These are phyloP conservation scores for Pythium scleroteichum DNA, from an alignment of 352 stramenopile genomes.

Conservation along the genomic window DNA sequence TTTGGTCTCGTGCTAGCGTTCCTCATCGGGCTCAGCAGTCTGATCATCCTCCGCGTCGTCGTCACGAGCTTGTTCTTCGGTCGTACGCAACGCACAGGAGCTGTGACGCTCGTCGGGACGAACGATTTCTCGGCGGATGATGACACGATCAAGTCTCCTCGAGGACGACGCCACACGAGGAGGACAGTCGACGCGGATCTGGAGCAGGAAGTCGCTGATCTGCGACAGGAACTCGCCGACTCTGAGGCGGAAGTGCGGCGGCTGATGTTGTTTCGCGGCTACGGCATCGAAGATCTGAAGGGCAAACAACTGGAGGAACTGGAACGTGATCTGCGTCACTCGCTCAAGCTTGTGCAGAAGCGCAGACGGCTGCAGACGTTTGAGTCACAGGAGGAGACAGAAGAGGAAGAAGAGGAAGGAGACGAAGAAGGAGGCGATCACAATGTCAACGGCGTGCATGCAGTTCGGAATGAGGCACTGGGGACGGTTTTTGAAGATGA, in stretches of 20 bases:
- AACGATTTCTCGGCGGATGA: neutral
- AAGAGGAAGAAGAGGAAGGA: constrained; percentile 24
- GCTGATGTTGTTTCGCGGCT: constrained; percentile 76
- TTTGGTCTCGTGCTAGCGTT: constrained; percentile 45
- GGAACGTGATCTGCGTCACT: constrained; percentile 54
- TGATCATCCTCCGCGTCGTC: constrained; percentile 42
- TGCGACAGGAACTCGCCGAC: constrained; percentile 76
- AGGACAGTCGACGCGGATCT: constrained; percentile 22
- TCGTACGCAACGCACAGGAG: neutral
- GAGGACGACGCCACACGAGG: constrained; percentile 8
- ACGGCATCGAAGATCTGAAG: constrained; percentile 61
- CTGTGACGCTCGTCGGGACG: neutral
- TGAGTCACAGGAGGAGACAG: constrained; percentile 26
- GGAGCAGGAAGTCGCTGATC: constrained; percentile 60
- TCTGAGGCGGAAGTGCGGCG: constrained; percentile 71
- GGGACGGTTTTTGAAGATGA: constrained; percentile 24
- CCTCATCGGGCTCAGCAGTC: constrained; percentile 48
- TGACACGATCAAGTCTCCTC: neutral
- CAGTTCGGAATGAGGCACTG: constrained; percentile 3
- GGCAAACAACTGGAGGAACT: constrained; percentile 50
- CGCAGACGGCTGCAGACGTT: constrained; percentile 23
- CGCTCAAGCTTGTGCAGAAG: constrained; percentile 55
- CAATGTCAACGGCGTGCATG: neutral
- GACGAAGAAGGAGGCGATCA: neutral
- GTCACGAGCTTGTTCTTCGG: constrained; percentile 36